Base-by-base conservation (phyloP, 2,329 filamentous ascomycete species). In the Harringtonia lauricola region DNA sequence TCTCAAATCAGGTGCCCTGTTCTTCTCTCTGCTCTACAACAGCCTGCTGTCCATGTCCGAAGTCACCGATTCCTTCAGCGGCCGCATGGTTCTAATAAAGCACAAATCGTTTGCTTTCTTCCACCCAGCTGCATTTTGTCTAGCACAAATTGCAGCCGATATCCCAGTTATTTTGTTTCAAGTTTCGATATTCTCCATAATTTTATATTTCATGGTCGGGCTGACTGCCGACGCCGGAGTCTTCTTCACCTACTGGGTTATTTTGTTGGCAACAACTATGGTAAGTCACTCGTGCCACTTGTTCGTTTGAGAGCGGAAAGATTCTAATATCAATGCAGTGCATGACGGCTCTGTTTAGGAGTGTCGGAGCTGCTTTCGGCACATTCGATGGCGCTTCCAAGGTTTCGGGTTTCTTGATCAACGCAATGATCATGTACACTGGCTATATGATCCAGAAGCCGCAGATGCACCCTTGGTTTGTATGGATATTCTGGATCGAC, bases 191-290 rank as follows among this genome's bases (percentile, higher is more conserved):
- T 89, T 88, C 63, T 83, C 83, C 48, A 39, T 86, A 34, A 72
- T 81, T 13, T 67, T 89, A 24, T 90, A 89, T 64, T 89, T 87
- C 60, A 81, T 90, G 80, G 76, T 79, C 1, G 78, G 83, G 42
- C 67, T 90, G 2, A 70, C 79, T 43, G 65, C 79, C 24, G 74
- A 76, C 21, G 70, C 82, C 0, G 78, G 75, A 33, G 71, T 81
- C 17, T 84, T 83, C 56, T 84, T 81, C 56, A 79, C 81, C 42
- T 80, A 70, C 51, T 81, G 72, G 73, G 47, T 74, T 17, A 42
- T 77, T 10, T 53, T 79, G 0, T 61, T 76, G 28, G 55, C 66
- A 0, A 65, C 66, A 0, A 69, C 72, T 0, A 71, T 80, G 55
- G 68, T 72, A 26, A 6, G 24, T 26, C 6, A 26, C 24, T 26